Conservation (phyloP, 1,139 yeast genomes). For the Hansenula anomala region DNA sequence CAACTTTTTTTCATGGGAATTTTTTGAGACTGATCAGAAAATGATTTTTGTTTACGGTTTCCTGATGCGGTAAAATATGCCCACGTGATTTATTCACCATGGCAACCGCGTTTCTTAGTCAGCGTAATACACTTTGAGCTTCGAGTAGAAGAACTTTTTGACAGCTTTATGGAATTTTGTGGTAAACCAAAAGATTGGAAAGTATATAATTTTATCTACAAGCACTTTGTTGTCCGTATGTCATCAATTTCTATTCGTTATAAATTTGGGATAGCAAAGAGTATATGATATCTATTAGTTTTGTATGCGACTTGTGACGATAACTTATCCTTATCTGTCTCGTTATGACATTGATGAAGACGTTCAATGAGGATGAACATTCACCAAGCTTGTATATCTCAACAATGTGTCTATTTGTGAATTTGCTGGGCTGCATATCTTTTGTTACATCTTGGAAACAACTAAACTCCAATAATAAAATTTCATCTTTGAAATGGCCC, state of each 20-base stretch:
- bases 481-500: constrained; percentile 15
- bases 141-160: no score
- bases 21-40: constrained; percentile 11
- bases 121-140: no score
- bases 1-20: constrained; percentile 13
- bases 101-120: constrained; percentile 5
- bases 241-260: constrained; percentile 7
- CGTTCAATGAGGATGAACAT: constrained; percentile 14
- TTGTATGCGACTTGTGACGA: constrained; percentile 16
- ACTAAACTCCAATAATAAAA: constrained; percentile 15
- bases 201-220: no score
- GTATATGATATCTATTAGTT: constrained; percentile 17
- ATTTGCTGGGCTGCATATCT: constrained; percentile 16
- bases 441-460: constrained; percentile 19
- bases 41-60: constrained; percentile 18
- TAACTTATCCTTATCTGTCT: constrained; percentile 17
- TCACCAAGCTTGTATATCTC: constrained; percentile 11
- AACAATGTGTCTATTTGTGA: constrained; percentile 6
- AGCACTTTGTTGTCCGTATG: no score
- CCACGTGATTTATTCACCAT: constrained; percentile 7
- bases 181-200: no score
- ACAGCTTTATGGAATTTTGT: no score
- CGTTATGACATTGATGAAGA: constrained; percentile 17
- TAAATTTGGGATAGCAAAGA: constrained; percentile 15
- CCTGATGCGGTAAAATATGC: constrained; percentile 9